A percentile compares a stretch with the other conserved stretches of the same genome.
Evolutionary conservation across 2,329 filamentous ascomycete genomes (phyloP).

Genomic region (Arthroderma sp.): DNA sequence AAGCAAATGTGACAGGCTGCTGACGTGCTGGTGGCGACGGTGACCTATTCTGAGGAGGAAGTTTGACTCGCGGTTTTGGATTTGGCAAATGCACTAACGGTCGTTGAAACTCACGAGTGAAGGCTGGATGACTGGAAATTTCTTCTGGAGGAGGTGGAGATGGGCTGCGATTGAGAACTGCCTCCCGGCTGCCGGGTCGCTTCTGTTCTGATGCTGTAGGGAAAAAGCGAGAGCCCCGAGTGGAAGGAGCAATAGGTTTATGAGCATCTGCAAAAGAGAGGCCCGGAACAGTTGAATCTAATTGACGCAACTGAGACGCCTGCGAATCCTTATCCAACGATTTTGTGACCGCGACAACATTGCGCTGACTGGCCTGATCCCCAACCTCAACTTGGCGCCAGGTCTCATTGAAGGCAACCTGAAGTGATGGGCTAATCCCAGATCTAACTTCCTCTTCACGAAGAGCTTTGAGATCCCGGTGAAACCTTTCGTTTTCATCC

Average conservation of each 20-base stretch:
- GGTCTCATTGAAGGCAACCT: constrained; percentile 30
- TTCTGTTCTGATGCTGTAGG: constrained; percentile 28
- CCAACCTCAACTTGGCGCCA: constrained; percentile 34
- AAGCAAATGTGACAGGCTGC: constrained; percentile 35
- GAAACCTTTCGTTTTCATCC: constrained; percentile 28
- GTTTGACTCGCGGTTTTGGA: constrained; percentile 61
- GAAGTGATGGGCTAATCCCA: constrained; percentile 20
- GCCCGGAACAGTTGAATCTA: constrained; percentile 25
- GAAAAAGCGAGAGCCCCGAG: constrained; percentile 37
- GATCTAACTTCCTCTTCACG: constrained; percentile 25
- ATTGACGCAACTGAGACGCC: constrained; percentile 20
- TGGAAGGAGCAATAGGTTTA: constrained; percentile 23
- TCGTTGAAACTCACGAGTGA: constrained; percentile 35
- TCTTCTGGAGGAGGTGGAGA: constrained; percentile 47
- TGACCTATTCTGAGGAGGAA: constrained; percentile 46
- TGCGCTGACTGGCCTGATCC: constrained; percentile 27
- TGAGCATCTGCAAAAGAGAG: constrained; percentile 24
- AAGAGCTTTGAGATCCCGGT: constrained; percentile 26
- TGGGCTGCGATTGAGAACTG: constrained; percentile 24
- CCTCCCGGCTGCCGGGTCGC: constrained; percentile 20
- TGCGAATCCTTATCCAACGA: constrained; percentile 15
- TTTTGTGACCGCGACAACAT: constrained; percentile 25
- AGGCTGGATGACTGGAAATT: constrained; percentile 42
- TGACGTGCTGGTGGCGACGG: constrained; percentile 24
- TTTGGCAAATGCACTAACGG: constrained; percentile 46